A percentile compares a stretch with the other conserved stretches of the same genome.
These are phyloP conservation scores for Musa beccarii DNA, from an alignment of 176 grass and related monocot species.

Conservation along the genomic window DNA sequence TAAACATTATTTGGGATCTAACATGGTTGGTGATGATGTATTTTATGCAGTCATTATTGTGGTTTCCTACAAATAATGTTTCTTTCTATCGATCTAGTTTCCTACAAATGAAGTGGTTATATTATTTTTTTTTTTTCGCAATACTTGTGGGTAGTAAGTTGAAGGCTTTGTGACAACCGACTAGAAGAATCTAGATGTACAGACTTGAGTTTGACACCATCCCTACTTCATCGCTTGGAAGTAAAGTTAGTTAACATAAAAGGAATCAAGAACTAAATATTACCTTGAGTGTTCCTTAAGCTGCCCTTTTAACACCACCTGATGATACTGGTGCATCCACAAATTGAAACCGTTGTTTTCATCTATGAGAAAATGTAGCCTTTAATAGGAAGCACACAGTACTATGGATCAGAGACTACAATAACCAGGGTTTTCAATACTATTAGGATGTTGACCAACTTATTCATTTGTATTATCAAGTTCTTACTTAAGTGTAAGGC, in stretches of 20 bases:
- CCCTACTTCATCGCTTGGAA: neutral
- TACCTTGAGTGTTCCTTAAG: conserved; percentile 89
- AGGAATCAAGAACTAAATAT: conserved; percentile 13
- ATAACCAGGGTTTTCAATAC: neutral
- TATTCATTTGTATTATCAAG: neutral
- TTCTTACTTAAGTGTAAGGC: too few relatives aligned
- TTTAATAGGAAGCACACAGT: neutral
- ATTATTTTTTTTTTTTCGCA: too few relatives aligned
- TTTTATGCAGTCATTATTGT: too few relatives aligned
- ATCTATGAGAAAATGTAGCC: conserved; percentile 31
- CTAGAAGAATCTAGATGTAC: too few relatives aligned
- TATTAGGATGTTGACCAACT: neutral
- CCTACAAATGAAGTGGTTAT: too few relatives aligned
- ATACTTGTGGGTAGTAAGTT: too few relatives aligned
- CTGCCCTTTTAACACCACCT: conserved; percentile 86
- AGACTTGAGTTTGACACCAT: too few relatives aligned
- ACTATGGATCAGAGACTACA: neutral
- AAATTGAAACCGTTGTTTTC: conserved; percentile 62
- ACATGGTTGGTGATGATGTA: too few relatives aligned
- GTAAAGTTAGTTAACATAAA: conserved; percentile 8
- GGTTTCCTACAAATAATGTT: too few relatives aligned
- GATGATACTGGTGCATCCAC: conserved; percentile 81
- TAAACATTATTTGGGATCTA: too few relatives aligned
- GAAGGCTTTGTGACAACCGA: too few relatives aligned
- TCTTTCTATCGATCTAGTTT: too few relatives aligned